Evolutionary conservation across 371 early-diverging fungal species (phyloP).

Genomic region (Basidiobolus meristosporus): DNA sequence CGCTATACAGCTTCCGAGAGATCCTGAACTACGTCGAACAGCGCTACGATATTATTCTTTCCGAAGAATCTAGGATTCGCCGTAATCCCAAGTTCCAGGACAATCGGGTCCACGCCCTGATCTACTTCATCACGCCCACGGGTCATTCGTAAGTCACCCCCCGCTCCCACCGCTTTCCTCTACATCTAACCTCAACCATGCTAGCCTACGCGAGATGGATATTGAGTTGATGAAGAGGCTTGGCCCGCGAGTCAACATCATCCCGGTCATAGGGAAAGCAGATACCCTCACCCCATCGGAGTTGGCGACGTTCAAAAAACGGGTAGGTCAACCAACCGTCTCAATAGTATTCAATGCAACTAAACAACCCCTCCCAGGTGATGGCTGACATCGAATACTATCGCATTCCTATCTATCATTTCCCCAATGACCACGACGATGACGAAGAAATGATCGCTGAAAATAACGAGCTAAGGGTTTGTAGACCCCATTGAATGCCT

Average conservation of each 20-base stretch:
- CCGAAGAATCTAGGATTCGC: constrained; percentile 84
- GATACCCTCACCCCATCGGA: constrained; percentile 60
- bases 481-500: background rate
- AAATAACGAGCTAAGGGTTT: constrained; percentile 73
- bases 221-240: constrained; percentile 91
- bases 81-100: constrained; percentile 94
- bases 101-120: constrained; percentile 89
- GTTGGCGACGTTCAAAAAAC: constrained; percentile 61
- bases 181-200: too few relatives aligned
- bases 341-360: background rate
- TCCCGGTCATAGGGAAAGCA: constrained; percentile 74
- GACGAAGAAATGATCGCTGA: constrained; percentile 90
- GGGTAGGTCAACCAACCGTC: constrained; percentile 19
- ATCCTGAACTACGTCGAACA: constrained; percentile 84
- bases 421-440: constrained; percentile 55
- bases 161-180: background rate
- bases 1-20: constrained; percentile 32
- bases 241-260: constrained; percentile 83
- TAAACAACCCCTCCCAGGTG: constrained; percentile 14
- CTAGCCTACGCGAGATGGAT: constrained; percentile 83
- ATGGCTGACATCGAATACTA: constrained; percentile 88
- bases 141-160: constrained; percentile 56
- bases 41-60: constrained; percentile 89
- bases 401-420: constrained; percentile 77
- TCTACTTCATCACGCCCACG: constrained; percentile 95